Percentiles rank a stretch among this genome's conserved stretches.
Evolutionary conservation across 345 rosid species (phyloP).

Genomic region (Chamaenerion angustifolium): DNA sequence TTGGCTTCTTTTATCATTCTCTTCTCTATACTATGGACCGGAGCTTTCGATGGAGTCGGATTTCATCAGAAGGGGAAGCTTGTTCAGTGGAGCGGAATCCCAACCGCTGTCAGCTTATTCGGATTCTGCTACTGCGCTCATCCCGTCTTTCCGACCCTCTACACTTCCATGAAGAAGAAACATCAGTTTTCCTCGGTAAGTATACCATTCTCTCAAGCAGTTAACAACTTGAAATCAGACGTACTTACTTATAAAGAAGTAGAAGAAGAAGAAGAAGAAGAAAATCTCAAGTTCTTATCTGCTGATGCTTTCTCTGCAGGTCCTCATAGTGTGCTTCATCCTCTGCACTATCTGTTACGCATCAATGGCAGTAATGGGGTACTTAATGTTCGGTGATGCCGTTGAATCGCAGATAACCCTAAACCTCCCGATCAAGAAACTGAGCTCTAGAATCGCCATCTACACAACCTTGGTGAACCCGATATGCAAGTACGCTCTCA

Average conservation of each 20-base stretch:
- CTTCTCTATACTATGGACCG: slow-evolving; percentile 47
- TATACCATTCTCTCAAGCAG: neutral
- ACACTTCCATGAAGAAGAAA: slow-evolving; percentile 62
- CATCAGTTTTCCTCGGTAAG: slow-evolving; percentile 71
- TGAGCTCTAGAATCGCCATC: slow-evolving; percentile 14
- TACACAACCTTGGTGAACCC: slow-evolving; percentile 18
- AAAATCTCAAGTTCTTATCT: too few species aligned
- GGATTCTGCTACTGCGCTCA: slow-evolving; percentile 83
- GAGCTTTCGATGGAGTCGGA: slow-evolving; percentile 62
- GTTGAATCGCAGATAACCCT: slow-evolving; percentile 19
- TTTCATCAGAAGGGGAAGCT: slow-evolving; percentile 26
- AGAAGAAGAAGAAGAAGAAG: too few species aligned
- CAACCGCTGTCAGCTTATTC: slow-evolving; percentile 66
- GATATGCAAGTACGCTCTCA: slow-evolving; percentile 15
- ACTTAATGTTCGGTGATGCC: slow-evolving; percentile 14
- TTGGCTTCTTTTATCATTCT: slow-evolving; percentile 61
- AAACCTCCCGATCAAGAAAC: slow-evolving; percentile 10
- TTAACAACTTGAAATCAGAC: too few species aligned
- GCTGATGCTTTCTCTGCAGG: slow-evolving; percentile 7
- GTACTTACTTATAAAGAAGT: too few species aligned
- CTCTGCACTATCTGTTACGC: slow-evolving; percentile 7
- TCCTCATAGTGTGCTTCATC: slow-evolving; percentile 12
- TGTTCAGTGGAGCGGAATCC: slow-evolving; percentile 36
- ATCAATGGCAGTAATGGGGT: slow-evolving; percentile 18
- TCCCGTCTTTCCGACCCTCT: slow-evolving; percentile 75